Evolutionary conservation across 2,329 filamentous ascomycete species (phyloP).

Genomic region (Ascochyta viciae-villosae): DNA sequence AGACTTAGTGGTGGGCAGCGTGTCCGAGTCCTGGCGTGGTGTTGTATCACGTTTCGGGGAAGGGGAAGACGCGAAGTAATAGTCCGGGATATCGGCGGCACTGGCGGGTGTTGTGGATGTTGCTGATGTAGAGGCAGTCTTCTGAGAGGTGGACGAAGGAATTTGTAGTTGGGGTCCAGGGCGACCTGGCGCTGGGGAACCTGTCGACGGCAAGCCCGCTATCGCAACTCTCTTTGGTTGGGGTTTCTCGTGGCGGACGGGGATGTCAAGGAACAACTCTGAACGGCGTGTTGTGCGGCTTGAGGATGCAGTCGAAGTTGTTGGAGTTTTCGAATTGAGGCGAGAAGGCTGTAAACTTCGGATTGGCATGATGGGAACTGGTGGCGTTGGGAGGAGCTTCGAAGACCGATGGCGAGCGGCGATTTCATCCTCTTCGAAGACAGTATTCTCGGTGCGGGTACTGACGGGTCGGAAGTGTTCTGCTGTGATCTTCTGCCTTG

Average conservation of each 20-base stretch:
- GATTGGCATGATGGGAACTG: slow-evolving; percentile 44
- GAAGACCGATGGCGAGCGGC: slow-evolving; percentile 35
- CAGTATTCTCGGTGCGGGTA: slow-evolving; percentile 43
- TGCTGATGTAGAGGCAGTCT: slow-evolving; percentile 24
- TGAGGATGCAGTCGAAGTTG: slow-evolving; percentile 25
- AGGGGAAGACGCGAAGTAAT: slow-evolving; percentile 41
- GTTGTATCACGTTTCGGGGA: slow-evolving; percentile 21
- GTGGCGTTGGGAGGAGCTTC: slow-evolving; percentile 40
- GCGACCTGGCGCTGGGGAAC: slow-evolving; percentile 16
- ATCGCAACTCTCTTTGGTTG: slow-evolving; percentile 25
- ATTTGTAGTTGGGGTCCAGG: slow-evolving; percentile 11
- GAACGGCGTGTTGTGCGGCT: slow-evolving; percentile 23
- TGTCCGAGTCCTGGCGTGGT: slow-evolving; percentile 10
- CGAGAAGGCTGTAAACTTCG: slow-evolving; percentile 43
- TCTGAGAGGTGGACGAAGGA: slow-evolving; percentile 24
- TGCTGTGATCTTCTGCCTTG: slow-evolving; percentile 13
- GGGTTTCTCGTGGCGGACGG: slow-evolving; percentile 38
- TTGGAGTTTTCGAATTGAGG: slow-evolving; percentile 25
- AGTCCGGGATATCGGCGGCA: slow-evolving; percentile 46
- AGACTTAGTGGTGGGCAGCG: slow-evolving; percentile 3
- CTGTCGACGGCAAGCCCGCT: slow-evolving; percentile 14
- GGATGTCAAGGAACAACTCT: slow-evolving; percentile 43
- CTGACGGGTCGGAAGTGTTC: slow-evolving; percentile 36
- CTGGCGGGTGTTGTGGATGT: slow-evolving; percentile 33
- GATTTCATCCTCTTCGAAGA: slow-evolving; percentile 49